Base-by-base conservation (phyloP, 345 rosid species). In the Aegle marmelos region DNA sequence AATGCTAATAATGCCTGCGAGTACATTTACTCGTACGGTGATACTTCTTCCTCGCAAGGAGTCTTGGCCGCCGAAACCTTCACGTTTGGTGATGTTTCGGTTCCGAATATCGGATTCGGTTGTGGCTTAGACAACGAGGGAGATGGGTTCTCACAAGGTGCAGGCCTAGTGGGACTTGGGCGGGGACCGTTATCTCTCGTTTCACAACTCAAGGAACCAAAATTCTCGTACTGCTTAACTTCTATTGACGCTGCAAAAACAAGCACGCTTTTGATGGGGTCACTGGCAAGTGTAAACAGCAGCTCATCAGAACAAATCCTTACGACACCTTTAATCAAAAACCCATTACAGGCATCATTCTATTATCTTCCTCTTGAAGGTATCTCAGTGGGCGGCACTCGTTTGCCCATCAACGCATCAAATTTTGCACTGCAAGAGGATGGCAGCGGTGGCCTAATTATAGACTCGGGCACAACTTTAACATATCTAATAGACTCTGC, bases 101-200 rank as follows among this genome's bases (percentile, higher is more conserved):
- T 91, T 31, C 84, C 86, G 0, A 78, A 84, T 4, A 82, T 96
- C 0, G 97, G 89, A 19, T 94, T 96, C 78, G 99, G 99, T 1
- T 96, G 99, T 16, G 99, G 99, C 2, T 80, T 76, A 41, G 90
- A 91, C 57, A 96, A 94, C 53, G 87, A 92, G 59, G 99, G 99
- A 2, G 87, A 87, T 5, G 99, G 99, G 25, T 96, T 96, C 83
- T 67, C 80, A 4, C 97, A 96, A 76, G 97, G 93, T 0, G 90
- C 94, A 0, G 99, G 98, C 7, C 87, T 96, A 11, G 99, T 94
- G 7, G 99, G 99, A 58, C 92, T 96, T 0, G 99, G 99, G 1
- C 89, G 93, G 0, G 97, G 98, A 24, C 89, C 97, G 0, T 72
- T 96, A 24, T 96, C 99, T 0, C 85, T 96, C 7, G 90, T 94